These are phyloP conservation scores for Gaeumannomyces tritici DNA, from an alignment of 2,329 filamentous ascomycete genomes.

Conservation along the genomic window DNA sequence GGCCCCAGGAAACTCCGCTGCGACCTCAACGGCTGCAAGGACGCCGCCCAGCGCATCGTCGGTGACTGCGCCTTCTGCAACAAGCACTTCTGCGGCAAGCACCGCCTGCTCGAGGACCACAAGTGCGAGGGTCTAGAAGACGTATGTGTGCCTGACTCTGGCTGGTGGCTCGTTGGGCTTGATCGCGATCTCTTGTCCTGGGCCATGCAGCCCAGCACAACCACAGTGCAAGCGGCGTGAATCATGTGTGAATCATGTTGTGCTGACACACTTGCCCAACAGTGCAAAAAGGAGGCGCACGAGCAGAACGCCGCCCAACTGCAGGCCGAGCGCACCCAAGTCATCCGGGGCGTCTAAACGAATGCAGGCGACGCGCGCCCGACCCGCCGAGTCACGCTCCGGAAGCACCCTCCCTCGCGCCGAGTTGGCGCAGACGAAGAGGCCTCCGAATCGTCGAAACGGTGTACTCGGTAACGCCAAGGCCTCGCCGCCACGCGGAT, in stretches of 20 bases:
- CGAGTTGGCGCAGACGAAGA: neutral
- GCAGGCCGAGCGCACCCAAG: constrained; percentile 84
- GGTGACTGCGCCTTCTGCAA: constrained; percentile 94
- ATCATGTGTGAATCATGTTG: constrained; percentile 4
- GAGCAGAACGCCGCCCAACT: constrained; percentile 89
- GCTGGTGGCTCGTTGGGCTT: constrained; percentile 17
- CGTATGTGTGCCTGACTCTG: constrained; percentile 37
- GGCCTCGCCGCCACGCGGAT: neutral
- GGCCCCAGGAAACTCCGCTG: constrained; percentile 58
- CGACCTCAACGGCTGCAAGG: constrained; percentile 81
- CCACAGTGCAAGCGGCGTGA: neutral
- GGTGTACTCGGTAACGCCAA: neutral
- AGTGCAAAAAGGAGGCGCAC: constrained; percentile 95
- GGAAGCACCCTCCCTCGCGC: too few species aligned
- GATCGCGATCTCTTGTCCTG: constrained; percentile 16
- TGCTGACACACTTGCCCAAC: constrained; percentile 22
- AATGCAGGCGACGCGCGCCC: neutral
- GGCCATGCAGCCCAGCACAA: neutral
- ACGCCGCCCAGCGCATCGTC: constrained; percentile 82
- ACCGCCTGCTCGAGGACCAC: constrained; percentile 88
- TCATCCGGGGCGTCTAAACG: constrained; percentile 77
- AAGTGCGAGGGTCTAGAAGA: constrained; percentile 88
- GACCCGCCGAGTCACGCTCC: neutral
- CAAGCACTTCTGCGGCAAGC: constrained; percentile 90
- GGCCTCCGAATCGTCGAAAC: neutral